Percentiles rank a stretch among this genome's conserved stretches.
Evolutionary conservation across 441 rosid species (phyloP).

Genomic region (Manihot esculenta): DNA sequence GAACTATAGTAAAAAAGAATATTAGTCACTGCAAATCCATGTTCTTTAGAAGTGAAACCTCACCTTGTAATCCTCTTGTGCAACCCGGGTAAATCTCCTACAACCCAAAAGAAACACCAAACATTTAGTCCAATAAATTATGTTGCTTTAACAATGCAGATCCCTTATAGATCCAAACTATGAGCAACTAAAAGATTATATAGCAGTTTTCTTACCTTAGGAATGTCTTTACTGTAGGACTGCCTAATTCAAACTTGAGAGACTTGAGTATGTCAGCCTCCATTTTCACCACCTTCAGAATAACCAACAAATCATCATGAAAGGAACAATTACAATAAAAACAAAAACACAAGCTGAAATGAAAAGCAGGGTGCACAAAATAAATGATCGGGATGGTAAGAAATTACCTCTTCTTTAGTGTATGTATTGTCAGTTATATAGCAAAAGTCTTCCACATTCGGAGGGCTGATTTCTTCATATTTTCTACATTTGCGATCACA

Average conservation of each 20-base stretch:
- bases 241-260: constrained; percentile 66
- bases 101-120: background rate
- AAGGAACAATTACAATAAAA: background rate
- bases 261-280: constrained; percentile 62
- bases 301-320: background rate
- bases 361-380: background rate
- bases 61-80: constrained; percentile 62
- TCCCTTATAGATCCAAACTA: background rate
- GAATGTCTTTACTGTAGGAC: constrained; percentile 63
- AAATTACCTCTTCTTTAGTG: constrained; percentile 54
- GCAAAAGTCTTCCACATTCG: constrained; percentile 69
- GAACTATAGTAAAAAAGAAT: too few relatives aligned
- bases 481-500: constrained; percentile 45
- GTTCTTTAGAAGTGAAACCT: constrained; percentile 7
- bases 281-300: constrained; percentile 56
- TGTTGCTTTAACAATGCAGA: background rate
- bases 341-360: background rate
- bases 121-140: background rate
- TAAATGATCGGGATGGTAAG: background rate
- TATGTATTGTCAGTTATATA: constrained; percentile 73
- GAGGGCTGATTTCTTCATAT: constrained; percentile 77
- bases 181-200: background rate
- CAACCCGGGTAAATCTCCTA: constrained; percentile 58
- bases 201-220: constrained; percentile 39
- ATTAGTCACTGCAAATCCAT: background rate